These are phyloP conservation scores for Dactylellina leptospora DNA, from an alignment of 2,329 filamentous ascomycete species.

Conservation along the genomic window DNA sequence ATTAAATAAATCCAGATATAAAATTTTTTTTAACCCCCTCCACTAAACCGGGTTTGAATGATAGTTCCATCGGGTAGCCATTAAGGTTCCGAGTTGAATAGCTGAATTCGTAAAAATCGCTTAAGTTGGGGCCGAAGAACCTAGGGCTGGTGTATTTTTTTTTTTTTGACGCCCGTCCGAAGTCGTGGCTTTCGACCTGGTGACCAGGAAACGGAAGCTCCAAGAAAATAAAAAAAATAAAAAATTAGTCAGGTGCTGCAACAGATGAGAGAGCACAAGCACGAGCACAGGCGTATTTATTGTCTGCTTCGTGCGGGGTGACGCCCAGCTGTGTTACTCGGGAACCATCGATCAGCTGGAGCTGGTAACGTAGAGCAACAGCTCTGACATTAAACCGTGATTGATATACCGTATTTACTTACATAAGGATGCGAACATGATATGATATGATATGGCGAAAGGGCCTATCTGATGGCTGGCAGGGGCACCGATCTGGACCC, in stretches of 20 bases:
- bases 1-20: neutral
- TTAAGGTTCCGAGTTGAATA: conserved; percentile 2
- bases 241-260: conserved; percentile 23
- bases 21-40: neutral
- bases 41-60: neutral
- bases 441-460: too few relatives aligned
- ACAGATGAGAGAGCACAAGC: neutral
- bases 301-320: too few relatives aligned
- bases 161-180: conserved; percentile 20
- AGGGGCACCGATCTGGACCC: neutral
- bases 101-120: conserved; percentile 23
- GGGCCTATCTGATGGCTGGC: too few relatives aligned
- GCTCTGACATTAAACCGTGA: too few relatives aligned
- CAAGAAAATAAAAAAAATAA: too few relatives aligned
- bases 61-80: neutral
- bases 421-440: too few relatives aligned
- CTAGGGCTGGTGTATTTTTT: too few relatives aligned
- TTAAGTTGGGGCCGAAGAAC: conserved; percentile 10
- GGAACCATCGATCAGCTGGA: too few relatives aligned
- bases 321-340: too few relatives aligned
- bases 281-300: neutral
- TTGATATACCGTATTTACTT: too few relatives aligned
- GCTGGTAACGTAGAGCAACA: too few relatives aligned
- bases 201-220: conserved; percentile 31
- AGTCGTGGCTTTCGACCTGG: conserved; percentile 35